Conservation (phyloP, 495 filamentous ascomycete species). For the Talaromyces stipitatus region DNA sequence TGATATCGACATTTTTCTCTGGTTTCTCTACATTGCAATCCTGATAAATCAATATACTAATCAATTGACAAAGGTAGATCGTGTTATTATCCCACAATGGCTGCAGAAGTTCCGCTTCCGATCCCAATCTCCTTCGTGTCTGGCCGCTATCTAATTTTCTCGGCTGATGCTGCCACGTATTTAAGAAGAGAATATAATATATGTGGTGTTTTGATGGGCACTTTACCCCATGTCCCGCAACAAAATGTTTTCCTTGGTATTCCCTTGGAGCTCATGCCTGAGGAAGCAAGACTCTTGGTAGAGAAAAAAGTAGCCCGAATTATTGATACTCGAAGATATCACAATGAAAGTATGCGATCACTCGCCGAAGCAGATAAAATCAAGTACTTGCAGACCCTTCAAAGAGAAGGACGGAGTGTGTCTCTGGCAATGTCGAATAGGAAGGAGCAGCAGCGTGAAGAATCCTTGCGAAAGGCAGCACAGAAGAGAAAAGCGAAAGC, state of each 20-base stretch:
- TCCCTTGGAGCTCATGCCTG: slow-evolving; percentile 81
- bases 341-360: slow-evolving; percentile 50
- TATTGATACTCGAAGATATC: slow-evolving; percentile 64
- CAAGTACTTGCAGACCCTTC: slow-evolving; percentile 36
- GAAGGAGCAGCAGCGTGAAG: slow-evolving; percentile 32
- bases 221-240: slow-evolving; percentile 81
- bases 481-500: slow-evolving; percentile 29
- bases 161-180: slow-evolving; percentile 72
- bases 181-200: slow-evolving; percentile 77
- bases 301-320: slow-evolving; percentile 73
- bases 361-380: slow-evolving; percentile 48
- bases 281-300: slow-evolving; percentile 79
- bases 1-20: slow-evolving; percentile 18
- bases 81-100: slow-evolving; percentile 21
- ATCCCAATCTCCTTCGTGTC: slow-evolving; percentile 79
- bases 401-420: slow-evolving; percentile 37
- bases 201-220: slow-evolving; percentile 79
- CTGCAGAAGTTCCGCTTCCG: slow-evolving; percentile 37
- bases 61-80: background rate
- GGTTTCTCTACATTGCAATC: background rate
- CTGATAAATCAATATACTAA: background rate
- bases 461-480: slow-evolving; percentile 33
- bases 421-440: slow-evolving; percentile 30
- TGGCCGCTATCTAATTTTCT: slow-evolving; percentile 82
- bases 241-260: slow-evolving; percentile 92